A percentile compares a stretch with the other conserved stretches of the same genome.
Conservation (phyloP, 1,284 basidiomycete genomes). For the Malassezia sympodialis region DNA sequence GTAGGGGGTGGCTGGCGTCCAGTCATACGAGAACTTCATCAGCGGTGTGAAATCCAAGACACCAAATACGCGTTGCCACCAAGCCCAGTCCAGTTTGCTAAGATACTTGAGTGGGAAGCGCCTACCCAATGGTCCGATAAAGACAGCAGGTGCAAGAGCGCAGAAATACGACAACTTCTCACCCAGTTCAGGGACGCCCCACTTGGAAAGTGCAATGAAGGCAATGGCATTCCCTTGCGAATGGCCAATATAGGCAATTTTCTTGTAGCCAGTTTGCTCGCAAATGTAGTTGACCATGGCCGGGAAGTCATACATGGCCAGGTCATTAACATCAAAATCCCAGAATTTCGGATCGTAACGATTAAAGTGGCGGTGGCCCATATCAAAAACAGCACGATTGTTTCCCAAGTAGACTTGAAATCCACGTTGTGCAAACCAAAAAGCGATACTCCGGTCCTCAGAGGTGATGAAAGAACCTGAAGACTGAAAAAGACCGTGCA, state of each 20-base stretch:
- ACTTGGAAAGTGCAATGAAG: slow-evolving; percentile 49
- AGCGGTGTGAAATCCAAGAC: slow-evolving; percentile 59
- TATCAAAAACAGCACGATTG: slow-evolving; percentile 57
- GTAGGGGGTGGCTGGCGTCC: slow-evolving; percentile 52
- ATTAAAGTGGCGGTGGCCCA: slow-evolving; percentile 55
- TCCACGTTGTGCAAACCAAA: slow-evolving; percentile 56
- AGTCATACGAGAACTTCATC: slow-evolving; percentile 57
- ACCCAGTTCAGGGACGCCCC: slow-evolving; percentile 56
- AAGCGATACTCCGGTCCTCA: slow-evolving; percentile 57
- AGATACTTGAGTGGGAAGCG: slow-evolving; percentile 54
- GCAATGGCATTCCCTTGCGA: slow-evolving; percentile 56
- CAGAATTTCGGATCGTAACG: slow-evolving; percentile 56
- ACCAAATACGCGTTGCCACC: slow-evolving; percentile 56
- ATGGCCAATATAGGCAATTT: slow-evolving; percentile 55
- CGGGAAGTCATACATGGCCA: slow-evolving; percentile 58
- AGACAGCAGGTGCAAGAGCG: slow-evolving; percentile 58
- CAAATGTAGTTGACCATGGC: slow-evolving; percentile 57
- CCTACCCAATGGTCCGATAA: slow-evolving; percentile 56
- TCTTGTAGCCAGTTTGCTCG: slow-evolving; percentile 55
- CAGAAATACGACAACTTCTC: slow-evolving; percentile 55
- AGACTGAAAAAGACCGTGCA: slow-evolving; percentile 59
- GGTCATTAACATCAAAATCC: slow-evolving; percentile 59
- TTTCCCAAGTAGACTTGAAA: slow-evolving; percentile 60
- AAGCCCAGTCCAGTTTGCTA: slow-evolving; percentile 51
- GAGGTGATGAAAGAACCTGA: slow-evolving; percentile 59